Evolutionary conservation across 179 eudicot genomes (phyloP).

Genomic region (Vitellaria paradoxa): DNA sequence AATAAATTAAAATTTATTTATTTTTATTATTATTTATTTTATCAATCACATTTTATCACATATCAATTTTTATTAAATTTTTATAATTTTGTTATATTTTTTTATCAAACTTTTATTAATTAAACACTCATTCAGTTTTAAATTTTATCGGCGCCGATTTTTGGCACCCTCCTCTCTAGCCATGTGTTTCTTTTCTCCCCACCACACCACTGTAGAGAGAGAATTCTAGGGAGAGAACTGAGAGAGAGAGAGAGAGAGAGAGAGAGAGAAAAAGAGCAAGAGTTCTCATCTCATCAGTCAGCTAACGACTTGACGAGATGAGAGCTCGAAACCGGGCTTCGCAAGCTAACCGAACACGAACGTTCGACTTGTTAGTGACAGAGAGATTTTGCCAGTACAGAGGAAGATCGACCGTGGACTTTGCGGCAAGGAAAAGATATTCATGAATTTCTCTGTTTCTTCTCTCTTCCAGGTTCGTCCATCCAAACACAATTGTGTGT

Average conservation of each 20-base stretch:
- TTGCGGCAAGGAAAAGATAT: not conserved
- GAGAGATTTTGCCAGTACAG: not conserved
- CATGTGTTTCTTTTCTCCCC: not conserved
- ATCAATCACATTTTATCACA: too few relatives aligned
- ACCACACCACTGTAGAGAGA: not conserved
- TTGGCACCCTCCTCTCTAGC: too few relatives aligned
- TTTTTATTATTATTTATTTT: too few relatives aligned
- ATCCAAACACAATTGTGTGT: not conserved
- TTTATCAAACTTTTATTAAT: too few relatives aligned
- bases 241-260: conserved; percentile 6
- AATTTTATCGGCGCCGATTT: too few relatives aligned
- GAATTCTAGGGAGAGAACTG: conserved; percentile 6
- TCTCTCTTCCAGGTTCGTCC: not conserved
- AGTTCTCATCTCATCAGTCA: not conserved
- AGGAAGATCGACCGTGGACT: not conserved
- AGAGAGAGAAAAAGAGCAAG: too few relatives aligned
- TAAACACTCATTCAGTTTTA: too few relatives aligned
- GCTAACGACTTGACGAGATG: not conserved
- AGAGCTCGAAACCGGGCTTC: not conserved
- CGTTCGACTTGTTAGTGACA: not conserved
- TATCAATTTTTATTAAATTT: too few relatives aligned
- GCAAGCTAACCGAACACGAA: conserved; percentile 16
- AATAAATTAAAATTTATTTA: too few relatives aligned
- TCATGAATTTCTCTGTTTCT: not conserved
- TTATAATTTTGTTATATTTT: too few relatives aligned